Evolutionary conservation across 2,329 filamentous ascomycete genomes (phyloP).

Genomic region (Colletotrichum salicis): DNA sequence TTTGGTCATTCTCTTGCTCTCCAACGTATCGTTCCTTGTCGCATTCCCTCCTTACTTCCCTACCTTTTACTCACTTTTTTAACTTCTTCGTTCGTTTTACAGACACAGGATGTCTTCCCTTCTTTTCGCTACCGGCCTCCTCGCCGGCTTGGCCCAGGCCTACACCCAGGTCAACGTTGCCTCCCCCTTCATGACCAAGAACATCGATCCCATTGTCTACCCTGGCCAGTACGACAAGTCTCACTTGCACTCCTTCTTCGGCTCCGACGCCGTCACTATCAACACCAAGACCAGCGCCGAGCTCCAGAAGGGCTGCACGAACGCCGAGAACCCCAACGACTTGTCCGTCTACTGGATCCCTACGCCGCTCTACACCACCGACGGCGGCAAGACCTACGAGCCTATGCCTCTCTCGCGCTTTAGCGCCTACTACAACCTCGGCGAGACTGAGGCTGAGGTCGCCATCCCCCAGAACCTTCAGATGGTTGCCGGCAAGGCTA

Average conservation of each 20-base stretch:
- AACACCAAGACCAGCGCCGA: slow-evolving; percentile 45
- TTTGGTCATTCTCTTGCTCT: not conserved
- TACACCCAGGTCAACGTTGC: slow-evolving; percentile 40
- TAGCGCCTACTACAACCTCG: slow-evolving; percentile 57
- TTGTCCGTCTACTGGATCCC: slow-evolving; percentile 58
- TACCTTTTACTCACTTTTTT: not conserved
- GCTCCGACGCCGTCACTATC: slow-evolving; percentile 46
- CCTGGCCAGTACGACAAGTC: slow-evolving; percentile 45
- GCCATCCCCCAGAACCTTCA: slow-evolving; percentile 57
- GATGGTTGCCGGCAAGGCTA: slow-evolving; percentile 53
- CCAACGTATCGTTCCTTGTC: not conserved
- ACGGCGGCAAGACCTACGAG: slow-evolving; percentile 45
- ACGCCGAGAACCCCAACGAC: slow-evolving; percentile 58
- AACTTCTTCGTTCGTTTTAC: slow-evolving; percentile 13
- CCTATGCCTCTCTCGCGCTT: slow-evolving; percentile 51
- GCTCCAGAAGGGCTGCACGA: slow-evolving; percentile 56
- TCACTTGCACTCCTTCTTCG: slow-evolving; percentile 50
- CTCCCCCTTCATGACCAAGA: slow-evolving; percentile 46
- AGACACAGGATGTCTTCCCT: slow-evolving; percentile 36
- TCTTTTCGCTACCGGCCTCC: slow-evolving; percentile 30
- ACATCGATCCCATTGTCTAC: slow-evolving; percentile 47
- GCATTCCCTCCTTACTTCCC: not conserved
- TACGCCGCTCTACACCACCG: slow-evolving; percentile 50
- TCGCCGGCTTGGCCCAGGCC: slow-evolving; percentile 36
- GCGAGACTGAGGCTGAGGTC: slow-evolving; percentile 52